Evolutionary conservation across 2,329 filamentous ascomycete genomes (phyloP), one percentile per base, ranked within the genome.

Genomic region (Penicillium griseofulvum): DNA sequence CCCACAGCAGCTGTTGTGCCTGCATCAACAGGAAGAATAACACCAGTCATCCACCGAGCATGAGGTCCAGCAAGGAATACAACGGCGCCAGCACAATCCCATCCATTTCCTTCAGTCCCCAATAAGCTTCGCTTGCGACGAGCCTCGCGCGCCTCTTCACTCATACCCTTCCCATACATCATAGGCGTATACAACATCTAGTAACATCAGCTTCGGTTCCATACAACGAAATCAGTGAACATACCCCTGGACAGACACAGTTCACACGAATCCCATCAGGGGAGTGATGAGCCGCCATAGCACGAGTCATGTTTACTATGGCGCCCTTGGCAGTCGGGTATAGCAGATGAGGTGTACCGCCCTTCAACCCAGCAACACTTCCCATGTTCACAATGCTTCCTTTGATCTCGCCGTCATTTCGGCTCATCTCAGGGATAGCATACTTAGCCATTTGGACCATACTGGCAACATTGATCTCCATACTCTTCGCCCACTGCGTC

Each of bases 401-500:
- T 28, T 57, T 60, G 50, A 72, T 64, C 34, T 79, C 74, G 0
- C 74, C 74, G 7, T 77, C 71, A 52, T 86, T 86, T 52, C 74
- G 76, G 24, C 61, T 58, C 85, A 88, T 88, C 3, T 74, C 80
- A 0, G 85, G 85, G 29, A 88, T 80, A 0, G 80, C 79, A 60
- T 82, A 81, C 62, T 86, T 86, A 17, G 76, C 74, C 83, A 88
- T 87, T 52, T 81, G 74, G 29, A 87, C 80, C 85, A 88, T 88
- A 61, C 81, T 85, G 5, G 78, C 79, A 4, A 88, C 82, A 62
- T 88, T 88, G 44, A 87, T 73, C 42, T 85, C 78, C 52, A 88
- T 76, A 0, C 80, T 78, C 48, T 76, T 76, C 0, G 80, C 75
- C 83, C 83, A 89, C 11, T 77, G 74, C 0, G 68, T 77, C 75